These are phyloP conservation scores for Erysimum cheiri DNA, from an alignment of 441 rosid genomes.

Conservation along the genomic window DNA sequence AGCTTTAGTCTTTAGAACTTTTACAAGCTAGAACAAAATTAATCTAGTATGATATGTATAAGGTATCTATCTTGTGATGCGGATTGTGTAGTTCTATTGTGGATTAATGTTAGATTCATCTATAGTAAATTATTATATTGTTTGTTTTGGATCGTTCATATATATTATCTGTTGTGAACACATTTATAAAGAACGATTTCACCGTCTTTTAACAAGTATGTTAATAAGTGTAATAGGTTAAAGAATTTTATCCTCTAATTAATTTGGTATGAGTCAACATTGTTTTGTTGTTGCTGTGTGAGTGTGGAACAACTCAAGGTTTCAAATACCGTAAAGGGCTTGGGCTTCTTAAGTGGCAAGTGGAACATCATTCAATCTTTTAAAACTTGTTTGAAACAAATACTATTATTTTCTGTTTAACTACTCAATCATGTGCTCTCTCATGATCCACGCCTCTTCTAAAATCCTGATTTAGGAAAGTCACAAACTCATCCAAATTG, in stretches of 20 bases:
- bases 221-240: not conserved
- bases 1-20: too few relatives aligned
- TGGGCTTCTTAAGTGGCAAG: constrained; percentile 19
- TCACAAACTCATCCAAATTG: constrained; percentile 30
- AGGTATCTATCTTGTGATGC: not conserved
- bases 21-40: not conserved
- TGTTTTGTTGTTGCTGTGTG: constrained; percentile 13
- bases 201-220: not conserved
- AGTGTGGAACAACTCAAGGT: constrained; percentile 3
- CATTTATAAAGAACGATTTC: not conserved
- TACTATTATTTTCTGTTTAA: not conserved
- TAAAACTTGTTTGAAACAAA: constrained; percentile 5
- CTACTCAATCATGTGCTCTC: not conserved
- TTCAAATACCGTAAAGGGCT: not conserved
- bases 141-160: not conserved
- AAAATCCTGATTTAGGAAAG: constrained; percentile 14
- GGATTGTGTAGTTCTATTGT: not conserved
- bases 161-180: not conserved
- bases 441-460: constrained; percentile 7
- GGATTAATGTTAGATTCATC: not conserved
- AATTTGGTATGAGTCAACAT: not conserved
- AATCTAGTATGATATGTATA: not conserved
- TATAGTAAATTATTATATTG: not conserved
- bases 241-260: too few relatives aligned
- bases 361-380: constrained; percentile 3